A percentile compares a stretch with the other conserved stretches of the same genome.
Evolutionary conservation across 2,329 filamentous ascomycete species (phyloP).

Genomic region (Coniochaeta sp.): DNA sequence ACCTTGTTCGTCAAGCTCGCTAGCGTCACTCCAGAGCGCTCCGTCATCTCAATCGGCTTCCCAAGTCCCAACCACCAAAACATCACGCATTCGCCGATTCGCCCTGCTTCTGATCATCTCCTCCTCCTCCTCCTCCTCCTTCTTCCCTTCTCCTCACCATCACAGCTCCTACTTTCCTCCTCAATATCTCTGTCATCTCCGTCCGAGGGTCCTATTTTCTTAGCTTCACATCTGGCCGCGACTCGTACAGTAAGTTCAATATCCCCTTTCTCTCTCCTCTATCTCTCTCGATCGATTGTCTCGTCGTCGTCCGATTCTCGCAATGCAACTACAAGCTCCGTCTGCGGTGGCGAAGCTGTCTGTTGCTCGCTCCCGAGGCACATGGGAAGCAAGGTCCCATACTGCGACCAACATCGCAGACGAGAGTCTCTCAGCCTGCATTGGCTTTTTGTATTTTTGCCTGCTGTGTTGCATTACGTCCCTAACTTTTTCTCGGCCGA

Average conservation of each 20-base stretch:
- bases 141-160: not conserved
- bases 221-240: not conserved
- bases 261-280: not conserved
- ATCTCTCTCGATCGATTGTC: not conserved
- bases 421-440: not conserved
- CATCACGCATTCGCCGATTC: not conserved
- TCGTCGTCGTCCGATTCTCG: too few species aligned
- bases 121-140: not conserved
- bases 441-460: not conserved
- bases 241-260: not conserved
- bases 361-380: not conserved
- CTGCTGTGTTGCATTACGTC: not conserved
- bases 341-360: not conserved
- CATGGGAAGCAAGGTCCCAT: not conserved
- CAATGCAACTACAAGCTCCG: not conserved
- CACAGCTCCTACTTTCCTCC: not conserved
- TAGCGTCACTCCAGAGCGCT: not conserved
- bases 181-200: not conserved
- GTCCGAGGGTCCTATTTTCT: not conserved
- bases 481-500: not conserved
- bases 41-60: not conserved
- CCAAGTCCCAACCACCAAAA: not conserved
- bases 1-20: not conserved
- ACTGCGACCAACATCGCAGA: not conserved
- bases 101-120: not conserved